Conservation (phyloP, 2,329 filamentous ascomycete species). For the Exophiala xenobiotica region DNA sequence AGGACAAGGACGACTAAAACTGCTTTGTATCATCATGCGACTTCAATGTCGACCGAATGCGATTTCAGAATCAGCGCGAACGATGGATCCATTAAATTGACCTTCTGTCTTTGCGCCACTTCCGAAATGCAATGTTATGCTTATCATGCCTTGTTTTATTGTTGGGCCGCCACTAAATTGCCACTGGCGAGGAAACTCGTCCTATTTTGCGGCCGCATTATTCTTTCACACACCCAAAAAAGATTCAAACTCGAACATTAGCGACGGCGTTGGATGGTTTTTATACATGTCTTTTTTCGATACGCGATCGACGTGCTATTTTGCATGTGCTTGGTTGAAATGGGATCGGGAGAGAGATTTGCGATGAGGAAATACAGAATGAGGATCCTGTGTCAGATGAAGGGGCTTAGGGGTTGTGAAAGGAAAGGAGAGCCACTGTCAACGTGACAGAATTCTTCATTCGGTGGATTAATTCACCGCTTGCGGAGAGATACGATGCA, state of each 20-base stretch:
- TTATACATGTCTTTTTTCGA: constrained; percentile 17
- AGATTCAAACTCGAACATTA: constrained; percentile 22
- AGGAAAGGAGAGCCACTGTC: no score
- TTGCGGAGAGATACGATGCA: no score
- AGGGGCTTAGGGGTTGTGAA: not conserved
- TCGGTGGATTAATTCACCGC: no score
- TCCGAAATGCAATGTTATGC: constrained; percentile 12
- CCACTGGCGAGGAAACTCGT: constrained; percentile 8
- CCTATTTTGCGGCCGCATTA: constrained; percentile 11
- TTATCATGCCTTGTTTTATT: constrained; percentile 18
- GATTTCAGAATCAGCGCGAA: constrained; percentile 5
- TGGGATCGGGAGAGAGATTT: constrained; percentile 5
- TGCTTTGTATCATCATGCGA: constrained; percentile 27
- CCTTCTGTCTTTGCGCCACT: constrained; percentile 26
- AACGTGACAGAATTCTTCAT: no score
- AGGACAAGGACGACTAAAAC: constrained; percentile 32
- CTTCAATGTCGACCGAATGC: constrained; percentile 10
- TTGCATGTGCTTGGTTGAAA: constrained; percentile 10
- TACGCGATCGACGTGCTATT: constrained; percentile 6
- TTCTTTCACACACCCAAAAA: constrained; percentile 18
- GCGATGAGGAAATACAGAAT: constrained; percentile 16
- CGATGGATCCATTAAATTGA: constrained; percentile 33
- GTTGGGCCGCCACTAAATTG: constrained; percentile 22
- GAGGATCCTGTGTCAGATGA: constrained; percentile 11
- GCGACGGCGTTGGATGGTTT: constrained; percentile 30